Conservation (phyloP, 352 stramenopile species). For the Phytophthora macrochlamydospora region DNA sequence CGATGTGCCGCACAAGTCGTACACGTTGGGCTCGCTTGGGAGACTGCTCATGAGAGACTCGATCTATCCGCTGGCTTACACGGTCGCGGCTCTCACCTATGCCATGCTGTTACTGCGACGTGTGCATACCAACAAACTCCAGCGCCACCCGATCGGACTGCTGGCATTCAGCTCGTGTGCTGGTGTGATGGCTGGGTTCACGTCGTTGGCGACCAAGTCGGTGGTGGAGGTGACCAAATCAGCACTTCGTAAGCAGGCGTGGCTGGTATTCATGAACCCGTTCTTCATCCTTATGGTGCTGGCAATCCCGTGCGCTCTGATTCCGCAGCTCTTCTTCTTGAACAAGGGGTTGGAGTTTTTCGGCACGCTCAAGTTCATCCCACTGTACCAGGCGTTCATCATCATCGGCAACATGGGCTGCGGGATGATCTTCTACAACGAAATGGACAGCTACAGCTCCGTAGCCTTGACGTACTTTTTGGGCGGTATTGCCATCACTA, state of each 20-base stretch:
- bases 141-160: conserved; percentile 55
- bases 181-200: conserved; percentile 80
- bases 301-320: conserved; percentile 58
- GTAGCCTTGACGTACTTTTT: conserved; percentile 53
- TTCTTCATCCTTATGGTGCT: conserved; percentile 73
- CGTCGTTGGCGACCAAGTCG: conserved; percentile 79
- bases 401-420: conserved; percentile 80
- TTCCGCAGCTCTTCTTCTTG: conserved; percentile 78
- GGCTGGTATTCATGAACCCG: conserved; percentile 62
- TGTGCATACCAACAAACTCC: conserved; percentile 57
- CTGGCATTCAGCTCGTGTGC: conserved; percentile 76
- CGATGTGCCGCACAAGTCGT: conserved; percentile 47
- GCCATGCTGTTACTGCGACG: conserved; percentile 56
- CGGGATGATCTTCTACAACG: conserved; percentile 82
- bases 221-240: conserved; percentile 70
- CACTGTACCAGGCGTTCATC: conserved; percentile 84
- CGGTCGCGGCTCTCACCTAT: conserved; percentile 52
- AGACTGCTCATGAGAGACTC: conserved; percentile 60
- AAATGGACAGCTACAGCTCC: conserved; percentile 67
- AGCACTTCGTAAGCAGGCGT: conserved; percentile 33
- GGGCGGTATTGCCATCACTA: conserved; percentile 57
- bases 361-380: conserved; percentile 82
- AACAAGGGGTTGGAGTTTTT: conserved; percentile 84
- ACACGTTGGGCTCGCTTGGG: conserved; percentile 60
- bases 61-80: conserved; percentile 60